Evolutionary conservation across 1,284 basidiomycete genomes (phyloP), one percentile per base, ranked within the genome.

Genomic region (Fistulinella staudtii): DNA sequence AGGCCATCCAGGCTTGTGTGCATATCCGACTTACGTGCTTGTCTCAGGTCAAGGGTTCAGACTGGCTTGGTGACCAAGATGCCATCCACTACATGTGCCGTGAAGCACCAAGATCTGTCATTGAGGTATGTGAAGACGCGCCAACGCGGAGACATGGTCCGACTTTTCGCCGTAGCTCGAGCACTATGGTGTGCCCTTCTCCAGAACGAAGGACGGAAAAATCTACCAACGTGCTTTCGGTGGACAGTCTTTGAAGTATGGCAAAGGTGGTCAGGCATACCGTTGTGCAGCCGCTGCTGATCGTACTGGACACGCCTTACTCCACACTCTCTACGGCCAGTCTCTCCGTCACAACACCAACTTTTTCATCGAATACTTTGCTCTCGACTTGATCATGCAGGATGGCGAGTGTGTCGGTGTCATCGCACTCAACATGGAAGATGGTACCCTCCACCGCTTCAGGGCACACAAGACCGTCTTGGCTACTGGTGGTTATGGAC

Each of bases 281-380:
- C 92, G 96, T 54, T 99, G 95, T 67, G 95, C 95, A 51, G 94
- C 95, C 49, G 96, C 96, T 8, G 96, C 96, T 51, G 96, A 99
- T 70, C 92, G 96, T 70, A 99, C 96, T 14, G 96, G 96, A 20
- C 96, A 99, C 66, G 96, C 96, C 34, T 85, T 99, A 64, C 83
- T 99, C 44, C 96, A 99, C 78, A 96, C 94, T 14, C 89, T 99
- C 48, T 97, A 97, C 65, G 96, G 96, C 58, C 96, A 99, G 76
- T 99, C 96, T 51, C 84, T 99, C 52, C 88, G 93, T 53, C 96
- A 99, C 79, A 89, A 99, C 78, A 99, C 96, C 67, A 96, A 98
- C 73, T 99, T 97, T 74, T 99, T 99, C 77, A 98, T 99, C 70
- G 96, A 99, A 71, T 99, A 94, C 74, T 99, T 99, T 68, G 96